Evolutionary conservation across 2,329 filamentous ascomycete genomes (phyloP).

Genomic region (Daldinia sp.): DNA sequence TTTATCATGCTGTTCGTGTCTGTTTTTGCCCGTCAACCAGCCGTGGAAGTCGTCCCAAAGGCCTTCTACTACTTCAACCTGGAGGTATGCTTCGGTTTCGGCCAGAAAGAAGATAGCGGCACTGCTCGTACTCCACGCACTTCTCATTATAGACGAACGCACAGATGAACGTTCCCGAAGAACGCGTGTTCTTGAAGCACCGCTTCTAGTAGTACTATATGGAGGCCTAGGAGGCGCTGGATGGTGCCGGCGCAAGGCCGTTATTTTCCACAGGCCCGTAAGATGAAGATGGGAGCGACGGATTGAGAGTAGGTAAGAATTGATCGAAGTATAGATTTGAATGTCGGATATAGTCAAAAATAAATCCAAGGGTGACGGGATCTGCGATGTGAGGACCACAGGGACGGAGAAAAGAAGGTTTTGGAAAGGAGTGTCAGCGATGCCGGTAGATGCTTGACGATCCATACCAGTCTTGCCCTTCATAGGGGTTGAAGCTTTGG

Average conservation of each 20-base stretch:
- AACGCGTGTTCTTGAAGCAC: conserved; percentile 69
- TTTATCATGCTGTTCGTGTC: conserved; percentile 41
- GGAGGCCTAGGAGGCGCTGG: conserved; percentile 77
- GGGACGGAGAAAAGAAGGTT: conserved; percentile 86
- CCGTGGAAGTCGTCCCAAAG: conserved; percentile 83
- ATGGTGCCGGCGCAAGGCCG: conserved; percentile 79
- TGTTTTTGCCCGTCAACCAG: conserved; percentile 71
- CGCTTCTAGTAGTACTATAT: conserved; percentile 70
- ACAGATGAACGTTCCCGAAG: conserved; percentile 73
- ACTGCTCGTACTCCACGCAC: conserved; percentile 89
- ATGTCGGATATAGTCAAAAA: conserved; percentile 84
- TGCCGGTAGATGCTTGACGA: conserved; percentile 49
- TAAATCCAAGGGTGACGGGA: conserved; percentile 85
- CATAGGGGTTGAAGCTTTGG: conserved; percentile 55
- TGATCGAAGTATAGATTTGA: conserved; percentile 83
- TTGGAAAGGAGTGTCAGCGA: conserved; percentile 73
- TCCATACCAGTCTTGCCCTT: conserved; percentile 54
- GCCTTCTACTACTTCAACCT: conserved; percentile 86
- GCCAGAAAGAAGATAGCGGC: conserved; percentile 90
- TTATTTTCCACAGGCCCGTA: conserved; percentile 88
- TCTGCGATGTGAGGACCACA: conserved; percentile 75
- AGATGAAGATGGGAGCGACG: conserved; percentile 87
- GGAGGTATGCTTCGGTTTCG: conserved; percentile 88
- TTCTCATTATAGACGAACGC: conserved; percentile 77
- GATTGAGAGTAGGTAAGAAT: conserved; percentile 87